phyloP scores from a whole-genome alignment of 2,329 filamentous ascomycete species.

The Aspergillus ustus region DNA sequence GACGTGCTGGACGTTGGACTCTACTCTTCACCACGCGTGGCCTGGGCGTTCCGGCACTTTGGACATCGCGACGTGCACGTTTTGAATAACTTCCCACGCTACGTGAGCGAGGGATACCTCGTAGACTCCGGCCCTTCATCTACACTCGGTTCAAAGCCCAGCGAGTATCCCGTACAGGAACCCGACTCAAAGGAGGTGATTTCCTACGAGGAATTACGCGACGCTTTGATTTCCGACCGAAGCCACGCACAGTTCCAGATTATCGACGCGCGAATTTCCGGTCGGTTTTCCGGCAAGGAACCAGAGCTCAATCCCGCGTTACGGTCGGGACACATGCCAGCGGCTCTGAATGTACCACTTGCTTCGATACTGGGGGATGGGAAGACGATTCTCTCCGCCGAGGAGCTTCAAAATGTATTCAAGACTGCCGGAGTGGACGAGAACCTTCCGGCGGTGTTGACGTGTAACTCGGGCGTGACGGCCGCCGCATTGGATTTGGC shows the following conservation, averaged over 20 bases:
- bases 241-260: slow-evolving; percentile 21
- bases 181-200: slow-evolving; percentile 14
- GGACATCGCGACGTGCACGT: slow-evolving; percentile 34
- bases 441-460: slow-evolving; percentile 25
- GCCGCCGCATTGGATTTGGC: slow-evolving; percentile 34
- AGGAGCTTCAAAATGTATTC: slow-evolving; percentile 22
- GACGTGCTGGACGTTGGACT: slow-evolving; percentile 34
- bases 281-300: slow-evolving; percentile 27
- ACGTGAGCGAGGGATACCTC: slow-evolving; percentile 26
- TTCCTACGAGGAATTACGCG: slow-evolving; percentile 22
- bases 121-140: slow-evolving; percentile 6
- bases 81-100: slow-evolving; percentile 36
- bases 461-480: slow-evolving; percentile 38
- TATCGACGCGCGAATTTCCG: slow-evolving; percentile 27
- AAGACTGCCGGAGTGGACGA: slow-evolving; percentile 23
- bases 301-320: slow-evolving; percentile 21
- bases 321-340: slow-evolving; percentile 32
- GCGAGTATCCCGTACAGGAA: slow-evolving; percentile 12
- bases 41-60: slow-evolving; percentile 34
- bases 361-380: slow-evolving; percentile 24
- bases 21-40: slow-evolving; percentile 35
- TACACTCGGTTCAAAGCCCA: neutral
- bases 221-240: neutral
- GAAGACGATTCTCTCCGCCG: slow-evolving; percentile 14
- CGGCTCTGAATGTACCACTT: slow-evolving; percentile 33